Evolutionary conservation across 164 flowering plant species (phyloP).

Genomic region (Stephania japonica): DNA sequence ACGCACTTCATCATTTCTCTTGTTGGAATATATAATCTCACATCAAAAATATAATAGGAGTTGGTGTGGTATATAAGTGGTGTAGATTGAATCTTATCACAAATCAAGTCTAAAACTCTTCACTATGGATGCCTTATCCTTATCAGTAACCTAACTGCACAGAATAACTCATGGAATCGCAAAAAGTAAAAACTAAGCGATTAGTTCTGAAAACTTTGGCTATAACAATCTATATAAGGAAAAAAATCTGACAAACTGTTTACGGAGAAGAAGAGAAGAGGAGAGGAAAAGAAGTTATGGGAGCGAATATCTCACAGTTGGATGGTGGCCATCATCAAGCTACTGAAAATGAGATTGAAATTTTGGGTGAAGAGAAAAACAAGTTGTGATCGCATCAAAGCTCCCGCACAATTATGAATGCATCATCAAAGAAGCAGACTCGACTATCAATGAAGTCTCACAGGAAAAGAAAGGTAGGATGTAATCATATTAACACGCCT

Average conservation of each 20-base stretch:
- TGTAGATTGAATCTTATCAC: too few relatives aligned
- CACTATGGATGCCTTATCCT: neutral
- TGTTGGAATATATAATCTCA: too few relatives aligned
- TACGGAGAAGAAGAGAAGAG: neutral
- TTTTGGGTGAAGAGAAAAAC: neutral
- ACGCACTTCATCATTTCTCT: too few relatives aligned
- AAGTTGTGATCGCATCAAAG: neutral
- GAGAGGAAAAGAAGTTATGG: neutral
- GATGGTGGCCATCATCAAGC: neutral
- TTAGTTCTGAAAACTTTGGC: too few relatives aligned
- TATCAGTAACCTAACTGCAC: neutral
- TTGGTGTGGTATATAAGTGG: too few relatives aligned
- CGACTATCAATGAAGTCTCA: constrained; percentile 23
- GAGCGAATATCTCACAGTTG: neutral
- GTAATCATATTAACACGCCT: too few relatives aligned
- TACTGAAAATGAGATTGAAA: neutral
- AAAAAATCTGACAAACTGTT: neutral
- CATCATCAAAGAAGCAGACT: constrained; percentile 43
- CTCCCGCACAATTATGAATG: constrained; percentile 35
- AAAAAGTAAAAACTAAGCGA: too few relatives aligned
- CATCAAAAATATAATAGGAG: too few relatives aligned
- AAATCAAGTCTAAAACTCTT: too few relatives aligned
- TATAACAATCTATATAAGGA: neutral
- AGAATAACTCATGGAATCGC: neutral
- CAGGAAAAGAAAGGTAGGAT: constrained; percentile 35